These are phyloP conservation scores for Podila clonocystis DNA, from an alignment of 192 early-diverging fungal genomes.

Conservation along the genomic window DNA sequence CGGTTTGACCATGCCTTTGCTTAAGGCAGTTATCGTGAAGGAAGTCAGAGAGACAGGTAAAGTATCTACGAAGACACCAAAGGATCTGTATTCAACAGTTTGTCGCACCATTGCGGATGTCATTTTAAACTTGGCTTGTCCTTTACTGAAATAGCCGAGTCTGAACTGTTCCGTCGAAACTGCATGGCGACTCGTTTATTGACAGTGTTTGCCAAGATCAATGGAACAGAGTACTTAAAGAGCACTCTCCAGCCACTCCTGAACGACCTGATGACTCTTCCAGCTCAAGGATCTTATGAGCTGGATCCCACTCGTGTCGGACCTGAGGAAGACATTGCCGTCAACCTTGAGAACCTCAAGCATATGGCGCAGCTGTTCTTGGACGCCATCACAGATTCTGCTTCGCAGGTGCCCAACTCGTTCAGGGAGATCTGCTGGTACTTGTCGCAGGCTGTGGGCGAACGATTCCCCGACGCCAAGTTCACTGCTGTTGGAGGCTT, in stretches of 20 bases:
- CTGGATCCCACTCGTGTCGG: constrained; percentile 83
- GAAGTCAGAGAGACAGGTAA: constrained; percentile 89
- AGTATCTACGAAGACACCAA: neutral
- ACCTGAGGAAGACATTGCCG: constrained; percentile 70
- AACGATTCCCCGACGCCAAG: constrained; percentile 86
- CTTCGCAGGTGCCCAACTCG: constrained; percentile 71
- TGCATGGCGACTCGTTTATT: constrained; percentile 91
- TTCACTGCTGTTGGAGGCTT: constrained; percentile 93
- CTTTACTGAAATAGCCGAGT: constrained; percentile 56
- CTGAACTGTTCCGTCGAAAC: constrained; percentile 92
- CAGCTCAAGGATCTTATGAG: constrained; percentile 86
- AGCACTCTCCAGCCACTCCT: constrained; percentile 84
- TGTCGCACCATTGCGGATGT: no score
- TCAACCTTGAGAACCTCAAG: constrained; percentile 84
- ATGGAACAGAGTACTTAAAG: constrained; percentile 85
- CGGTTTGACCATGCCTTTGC: constrained; percentile 73
- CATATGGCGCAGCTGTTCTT: constrained; percentile 80
- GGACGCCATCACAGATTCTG: constrained; percentile 84
- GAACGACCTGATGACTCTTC: constrained; percentile 69
- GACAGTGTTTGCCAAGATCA: constrained; percentile 82
- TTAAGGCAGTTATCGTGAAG: constrained; percentile 83
- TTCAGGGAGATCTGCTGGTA: constrained; percentile 87
- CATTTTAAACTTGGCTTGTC: constrained; percentile 8
- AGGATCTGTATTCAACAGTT: no score
- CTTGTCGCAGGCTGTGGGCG: constrained; percentile 79